A percentile compares a stretch with the other conserved stretches of the same genome.
Conservation (phyloP, 139 green algal genomes). For the Coccomyxa sp. region DNA sequence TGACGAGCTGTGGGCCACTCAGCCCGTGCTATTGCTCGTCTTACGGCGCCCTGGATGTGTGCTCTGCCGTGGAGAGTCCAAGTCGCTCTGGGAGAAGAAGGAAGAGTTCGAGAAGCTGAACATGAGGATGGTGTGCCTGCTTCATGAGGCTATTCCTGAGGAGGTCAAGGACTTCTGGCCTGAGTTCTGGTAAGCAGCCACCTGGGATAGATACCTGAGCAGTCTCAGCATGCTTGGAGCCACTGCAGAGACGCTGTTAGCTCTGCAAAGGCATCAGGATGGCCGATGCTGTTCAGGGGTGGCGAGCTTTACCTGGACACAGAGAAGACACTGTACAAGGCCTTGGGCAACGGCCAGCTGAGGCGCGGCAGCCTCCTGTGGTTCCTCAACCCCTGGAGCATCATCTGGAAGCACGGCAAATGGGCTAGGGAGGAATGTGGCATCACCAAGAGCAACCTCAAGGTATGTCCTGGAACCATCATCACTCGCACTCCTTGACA, state of each 20-base stretch:
- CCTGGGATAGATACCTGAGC: too few species aligned
- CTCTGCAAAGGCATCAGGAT: too few species aligned
- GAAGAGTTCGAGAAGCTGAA: slow-evolving; percentile 2
- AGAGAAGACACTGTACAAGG: slow-evolving; percentile 5
- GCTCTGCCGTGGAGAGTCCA: slow-evolving; percentile 13
- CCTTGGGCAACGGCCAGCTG: slow-evolving; percentile 6
- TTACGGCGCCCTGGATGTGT: slow-evolving; percentile 10
- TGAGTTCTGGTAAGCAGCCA: neutral
- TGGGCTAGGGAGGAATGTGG: neutral
- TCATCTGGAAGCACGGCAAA: neutral
- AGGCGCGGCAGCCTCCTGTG: slow-evolving; percentile 9
- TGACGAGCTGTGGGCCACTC: slow-evolving; percentile 6
- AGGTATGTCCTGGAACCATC: slow-evolving; percentile 2
- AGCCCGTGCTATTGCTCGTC: slow-evolving; percentile 3
- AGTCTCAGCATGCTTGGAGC: too few species aligned
- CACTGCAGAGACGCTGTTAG: too few species aligned
- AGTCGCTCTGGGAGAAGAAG: slow-evolving; percentile 2
- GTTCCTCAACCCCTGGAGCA: slow-evolving; percentile 10
- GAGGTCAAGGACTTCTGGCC: slow-evolving; percentile 7
- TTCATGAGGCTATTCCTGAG: slow-evolving; percentile 1
- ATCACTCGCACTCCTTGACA: neutral
- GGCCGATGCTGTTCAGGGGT: slow-evolving; percentile 8
- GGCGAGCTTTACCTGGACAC: slow-evolving; percentile 8
- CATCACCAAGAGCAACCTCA: slow-evolving; percentile 12
- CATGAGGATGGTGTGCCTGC: slow-evolving; percentile 1